phyloP scores from a whole-genome alignment of 768 basidiomycete species.

The Tricholoma matsutake region DNA sequence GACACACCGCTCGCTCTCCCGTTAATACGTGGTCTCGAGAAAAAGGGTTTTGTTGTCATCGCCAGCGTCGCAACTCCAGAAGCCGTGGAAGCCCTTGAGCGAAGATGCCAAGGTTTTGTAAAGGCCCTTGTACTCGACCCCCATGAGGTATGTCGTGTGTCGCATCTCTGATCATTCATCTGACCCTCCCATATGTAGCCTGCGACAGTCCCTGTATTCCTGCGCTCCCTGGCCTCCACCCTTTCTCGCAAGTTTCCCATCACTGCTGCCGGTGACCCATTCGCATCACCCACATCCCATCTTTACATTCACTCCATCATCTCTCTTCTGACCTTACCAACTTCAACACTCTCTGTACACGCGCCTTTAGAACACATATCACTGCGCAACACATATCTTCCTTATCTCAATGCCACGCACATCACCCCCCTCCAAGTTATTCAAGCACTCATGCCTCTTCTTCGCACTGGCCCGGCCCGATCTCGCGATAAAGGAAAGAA shows the following conservation, averaged over 20 bases:
- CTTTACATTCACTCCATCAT: conserved; percentile 77
- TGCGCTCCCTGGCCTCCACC: conserved; percentile 77
- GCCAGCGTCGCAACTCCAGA: conserved; percentile 71
- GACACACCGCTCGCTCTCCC: conserved; percentile 72
- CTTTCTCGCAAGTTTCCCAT: conserved; percentile 83
- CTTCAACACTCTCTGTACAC: conserved; percentile 36
- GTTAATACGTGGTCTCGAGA: conserved; percentile 70
- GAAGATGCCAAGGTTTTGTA: conserved; percentile 67
- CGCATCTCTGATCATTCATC: not conserved
- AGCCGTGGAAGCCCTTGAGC: conserved; percentile 63
- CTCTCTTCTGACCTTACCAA: conserved; percentile 63
- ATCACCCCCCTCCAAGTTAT: conserved; percentile 74
- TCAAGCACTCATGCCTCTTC: conserved; percentile 71
- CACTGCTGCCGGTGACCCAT: conserved; percentile 77
- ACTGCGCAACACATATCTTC: conserved; percentile 58
- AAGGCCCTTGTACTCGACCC: conserved; percentile 82
- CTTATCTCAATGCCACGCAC: conserved; percentile 72
- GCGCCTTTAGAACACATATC: conserved; percentile 73
- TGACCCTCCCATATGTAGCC: conserved; percentile 43
- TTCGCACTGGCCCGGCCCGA: conserved; percentile 63
- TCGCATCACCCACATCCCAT: conserved; percentile 58
- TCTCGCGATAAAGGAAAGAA: conserved; percentile 51
- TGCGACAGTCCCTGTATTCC: conserved; percentile 67
- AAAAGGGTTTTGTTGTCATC: conserved; percentile 80
- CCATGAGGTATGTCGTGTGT: conserved; percentile 49